A percentile compares a stretch with the other conserved stretches of the same genome.
Evolutionary conservation across 805 yeast species (phyloP).

Genomic region (Suhomyces emberorum): DNA sequence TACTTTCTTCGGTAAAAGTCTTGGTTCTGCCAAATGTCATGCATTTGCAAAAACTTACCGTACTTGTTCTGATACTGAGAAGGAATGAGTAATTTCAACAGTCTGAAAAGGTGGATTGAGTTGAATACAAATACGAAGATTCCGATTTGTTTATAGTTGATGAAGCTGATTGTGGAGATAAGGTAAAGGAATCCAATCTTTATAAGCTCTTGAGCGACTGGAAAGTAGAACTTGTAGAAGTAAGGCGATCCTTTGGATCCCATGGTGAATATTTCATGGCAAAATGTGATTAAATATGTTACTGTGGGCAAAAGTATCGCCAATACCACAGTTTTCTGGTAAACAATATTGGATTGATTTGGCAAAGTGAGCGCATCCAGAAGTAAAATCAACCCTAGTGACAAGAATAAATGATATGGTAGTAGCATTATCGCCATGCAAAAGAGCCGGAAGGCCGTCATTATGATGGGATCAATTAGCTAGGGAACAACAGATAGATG

Average conservation of each 20-base stretch:
- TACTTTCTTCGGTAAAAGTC: conserved; percentile 9
- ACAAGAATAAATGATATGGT: not conserved
- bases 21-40: conserved; percentile 17
- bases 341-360: conserved; percentile 4
- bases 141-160: conserved; percentile 8
- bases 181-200: conserved; percentile 5
- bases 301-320: conserved; percentile 7
- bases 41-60: conserved; percentile 13
- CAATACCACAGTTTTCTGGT: conserved; percentile 9
- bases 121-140: conserved; percentile 9
- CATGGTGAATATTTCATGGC: conserved; percentile 13
- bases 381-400: conserved; percentile 6
- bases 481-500: no score
- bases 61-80: conserved; percentile 10
- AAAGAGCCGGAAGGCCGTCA: no score
- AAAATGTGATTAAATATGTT: conserved; percentile 7
- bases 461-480: no score
- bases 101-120: not conserved
- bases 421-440: no score
- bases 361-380: conserved; percentile 6
- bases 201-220: conserved; percentile 13
- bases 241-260: conserved; percentile 2
- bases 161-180: conserved; percentile 1
- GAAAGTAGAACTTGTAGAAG: conserved; percentile 13
- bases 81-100: not conserved